Conservation (phyloP, 352 stramenopile species). For the Phytophthora melonis region DNA sequence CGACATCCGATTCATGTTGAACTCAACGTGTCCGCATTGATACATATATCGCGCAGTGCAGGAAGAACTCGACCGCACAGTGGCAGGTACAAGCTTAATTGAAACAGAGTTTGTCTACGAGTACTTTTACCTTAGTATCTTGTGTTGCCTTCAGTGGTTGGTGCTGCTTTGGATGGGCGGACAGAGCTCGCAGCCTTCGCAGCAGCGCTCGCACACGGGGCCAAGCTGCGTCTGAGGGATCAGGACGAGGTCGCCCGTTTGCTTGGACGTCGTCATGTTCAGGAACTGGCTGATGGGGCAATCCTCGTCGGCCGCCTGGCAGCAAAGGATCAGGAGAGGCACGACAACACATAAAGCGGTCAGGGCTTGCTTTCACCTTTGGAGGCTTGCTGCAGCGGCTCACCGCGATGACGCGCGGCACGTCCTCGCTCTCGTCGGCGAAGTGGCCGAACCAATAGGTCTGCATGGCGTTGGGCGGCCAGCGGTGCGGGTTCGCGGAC, state of each 20-base stretch:
- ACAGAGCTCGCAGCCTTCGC: conserved; percentile 63
- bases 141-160: conserved; percentile 17
- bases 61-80: too few relatives aligned
- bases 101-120: too few relatives aligned
- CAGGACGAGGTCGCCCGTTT: conserved; percentile 75
- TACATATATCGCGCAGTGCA: too few relatives aligned
- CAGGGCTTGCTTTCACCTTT: too few relatives aligned
- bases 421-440: conserved; percentile 43
- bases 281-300: conserved; percentile 61
- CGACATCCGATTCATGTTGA: conserved; percentile 24
- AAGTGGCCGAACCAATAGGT: conserved; percentile 87
- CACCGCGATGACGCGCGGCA: conserved; percentile 49
- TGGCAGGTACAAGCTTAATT: too few relatives aligned
- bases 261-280: conserved; percentile 76
- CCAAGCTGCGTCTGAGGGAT: conserved; percentile 84
- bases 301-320: conserved; percentile 54
- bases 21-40: not conserved
- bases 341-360: not conserved
- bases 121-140: too few relatives aligned
- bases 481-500: conserved; percentile 70
- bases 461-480: conserved; percentile 68
- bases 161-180: conserved; percentile 29
- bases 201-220: conserved; percentile 75
- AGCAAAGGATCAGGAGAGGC: not conserved
- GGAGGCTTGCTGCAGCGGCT: too few relatives aligned